A percentile compares a stretch with the other conserved stretches of the same genome.
Conservation (phyloP, 1,284 basidiomycete genomes). For the Austroboletus novae-zelandiae region DNA sequence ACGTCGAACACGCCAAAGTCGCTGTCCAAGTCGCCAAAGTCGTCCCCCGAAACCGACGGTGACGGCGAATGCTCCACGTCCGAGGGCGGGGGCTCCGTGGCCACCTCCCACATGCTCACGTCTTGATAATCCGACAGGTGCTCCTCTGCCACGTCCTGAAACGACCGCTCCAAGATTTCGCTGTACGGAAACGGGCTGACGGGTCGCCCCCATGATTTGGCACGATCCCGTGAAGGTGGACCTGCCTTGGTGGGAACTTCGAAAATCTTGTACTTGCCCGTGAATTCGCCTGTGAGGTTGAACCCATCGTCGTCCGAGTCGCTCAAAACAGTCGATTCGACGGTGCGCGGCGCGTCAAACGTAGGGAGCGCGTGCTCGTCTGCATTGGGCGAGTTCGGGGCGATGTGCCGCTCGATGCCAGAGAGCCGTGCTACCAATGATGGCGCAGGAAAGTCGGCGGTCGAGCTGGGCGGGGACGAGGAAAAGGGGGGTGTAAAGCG, state of each 20-base stretch:
- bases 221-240: slow-evolving; percentile 52
- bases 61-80: slow-evolving; percentile 19
- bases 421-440: slow-evolving; percentile 24
- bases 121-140: background rate
- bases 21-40: slow-evolving; percentile 16
- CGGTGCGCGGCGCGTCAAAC: slow-evolving; percentile 29
- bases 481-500: slow-evolving; percentile 27
- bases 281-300: slow-evolving; percentile 55
- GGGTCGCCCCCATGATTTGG: slow-evolving; percentile 64
- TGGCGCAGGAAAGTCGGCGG: background rate
- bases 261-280: slow-evolving; percentile 55
- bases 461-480: slow-evolving; percentile 20
- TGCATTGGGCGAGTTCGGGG: slow-evolving; percentile 2
- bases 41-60: slow-evolving; percentile 17
- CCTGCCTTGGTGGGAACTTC: slow-evolving; percentile 62
- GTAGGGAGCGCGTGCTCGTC: slow-evolving; percentile 23
- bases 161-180: slow-evolving; percentile 30
- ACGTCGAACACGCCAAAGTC: slow-evolving; percentile 19
- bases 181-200: slow-evolving; percentile 59
- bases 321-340: slow-evolving; percentile 28
- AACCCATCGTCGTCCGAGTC: slow-evolving; percentile 37
- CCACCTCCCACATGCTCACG: slow-evolving; percentile 17
- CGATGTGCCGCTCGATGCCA: slow-evolving; percentile 1
- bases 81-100: slow-evolving; percentile 25
- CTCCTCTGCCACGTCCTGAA: slow-evolving; percentile 10